Conservation (phyloP, 805 yeast species). For the Teunomyces cretensis region DNA sequence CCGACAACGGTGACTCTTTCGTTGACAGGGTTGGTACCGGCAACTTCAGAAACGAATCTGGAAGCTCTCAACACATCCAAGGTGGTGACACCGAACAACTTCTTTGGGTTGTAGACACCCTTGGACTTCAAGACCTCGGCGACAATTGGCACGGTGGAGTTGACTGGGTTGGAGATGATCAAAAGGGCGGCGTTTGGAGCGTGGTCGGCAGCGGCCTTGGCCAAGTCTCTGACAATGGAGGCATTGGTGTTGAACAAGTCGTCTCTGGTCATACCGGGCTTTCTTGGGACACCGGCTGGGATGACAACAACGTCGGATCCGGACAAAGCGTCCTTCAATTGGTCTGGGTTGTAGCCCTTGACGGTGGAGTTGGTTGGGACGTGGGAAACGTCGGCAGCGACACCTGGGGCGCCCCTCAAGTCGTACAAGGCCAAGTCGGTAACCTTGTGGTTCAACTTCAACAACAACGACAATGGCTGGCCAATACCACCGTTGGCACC, state of each 20-base stretch:
- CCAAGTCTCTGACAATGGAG: constrained; percentile 89
- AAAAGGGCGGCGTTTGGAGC: constrained; percentile 82
- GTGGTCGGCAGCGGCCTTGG: constrained; percentile 76
- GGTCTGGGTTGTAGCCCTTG: constrained; percentile 83
- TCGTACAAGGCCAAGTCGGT: constrained; percentile 86
- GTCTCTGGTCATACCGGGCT: constrained; percentile 99
- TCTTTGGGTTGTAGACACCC: constrained; percentile 89
- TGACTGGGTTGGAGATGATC: constrained; percentile 92
- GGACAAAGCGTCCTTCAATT: constrained; percentile 64
- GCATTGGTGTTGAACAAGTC: constrained; percentile 96
- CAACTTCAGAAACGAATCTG: constrained; percentile 70
- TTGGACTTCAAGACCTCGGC: constrained; percentile 85
- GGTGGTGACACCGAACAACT: constrained; percentile 94
- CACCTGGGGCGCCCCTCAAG: constrained; percentile 92
- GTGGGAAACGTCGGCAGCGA: constrained; percentile 94
- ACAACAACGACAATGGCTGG: constrained; percentile 73
- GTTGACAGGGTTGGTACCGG: constrained; percentile 69
- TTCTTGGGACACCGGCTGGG: constrained; percentile 98
- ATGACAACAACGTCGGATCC: constrained; percentile 85
- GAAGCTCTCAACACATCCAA: constrained; percentile 89
- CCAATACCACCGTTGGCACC: constrained; percentile 97
- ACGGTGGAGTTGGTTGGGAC: constrained; percentile 90
- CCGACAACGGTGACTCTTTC: constrained; percentile 89
- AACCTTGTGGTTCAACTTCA: constrained; percentile 86
- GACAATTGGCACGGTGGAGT: constrained; percentile 95